These are phyloP conservation scores for Arxiozyma bovina DNA, from an alignment of 1,139 yeast genomes.

Conservation along the genomic window DNA sequence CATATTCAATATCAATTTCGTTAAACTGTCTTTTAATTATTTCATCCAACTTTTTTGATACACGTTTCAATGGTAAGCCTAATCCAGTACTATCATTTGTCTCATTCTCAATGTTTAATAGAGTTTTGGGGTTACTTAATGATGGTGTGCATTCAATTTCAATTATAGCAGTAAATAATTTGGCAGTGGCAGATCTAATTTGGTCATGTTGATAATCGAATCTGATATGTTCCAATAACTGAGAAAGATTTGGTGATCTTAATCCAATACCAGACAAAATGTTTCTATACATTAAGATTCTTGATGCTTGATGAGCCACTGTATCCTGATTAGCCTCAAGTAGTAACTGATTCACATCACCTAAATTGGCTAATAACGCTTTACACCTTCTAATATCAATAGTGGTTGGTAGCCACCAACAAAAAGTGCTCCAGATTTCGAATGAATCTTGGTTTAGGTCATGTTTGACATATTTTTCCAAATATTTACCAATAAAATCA, in stretches of 20 bases:
- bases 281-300: conserved; percentile 46
- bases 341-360: conserved; percentile 37
- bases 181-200: conserved; percentile 66
- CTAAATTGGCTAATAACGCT: conserved; percentile 26
- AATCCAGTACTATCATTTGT: background rate
- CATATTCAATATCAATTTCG: conserved; percentile 31
- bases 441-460: conserved; percentile 71
- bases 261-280: conserved; percentile 50
- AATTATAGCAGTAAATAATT: conserved; percentile 50
- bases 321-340: conserved; percentile 45
- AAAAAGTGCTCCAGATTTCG: conserved; percentile 67
- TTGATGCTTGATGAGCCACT: conserved; percentile 60
- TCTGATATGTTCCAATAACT: conserved; percentile 37
- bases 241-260: conserved; percentile 46
- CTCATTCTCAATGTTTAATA: background rate
- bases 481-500: conserved; percentile 37
- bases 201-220: conserved; percentile 65
- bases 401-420: conserved; percentile 66
- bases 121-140: background rate
- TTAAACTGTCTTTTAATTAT: conserved; percentile 2
- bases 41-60: conserved; percentile 1
- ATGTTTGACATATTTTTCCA: conserved; percentile 41
- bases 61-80: conserved; percentile 5
- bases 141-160: conserved; percentile 47
- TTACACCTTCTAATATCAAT: conserved; percentile 62